Evolutionary conservation across 2,329 filamentous ascomycete species (phyloP).

Genomic region (Fusarium robinianum): DNA sequence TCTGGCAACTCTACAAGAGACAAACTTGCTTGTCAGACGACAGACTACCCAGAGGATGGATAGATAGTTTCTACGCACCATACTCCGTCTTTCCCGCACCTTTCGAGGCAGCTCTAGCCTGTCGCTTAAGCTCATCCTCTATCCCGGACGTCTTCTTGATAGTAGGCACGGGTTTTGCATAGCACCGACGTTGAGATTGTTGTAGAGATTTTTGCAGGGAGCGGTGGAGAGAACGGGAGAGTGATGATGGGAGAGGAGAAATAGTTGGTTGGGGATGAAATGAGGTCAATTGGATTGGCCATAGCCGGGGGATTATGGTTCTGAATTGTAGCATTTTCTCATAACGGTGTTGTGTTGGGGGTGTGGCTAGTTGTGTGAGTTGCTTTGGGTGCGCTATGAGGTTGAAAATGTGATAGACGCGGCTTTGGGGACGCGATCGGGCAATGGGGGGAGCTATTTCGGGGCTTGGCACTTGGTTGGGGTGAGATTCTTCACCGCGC

Average conservation of each 20-base stretch:
- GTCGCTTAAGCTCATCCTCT: slow-evolving; percentile 36
- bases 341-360: slow-evolving; percentile 6
- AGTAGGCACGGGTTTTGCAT: slow-evolving; percentile 23
- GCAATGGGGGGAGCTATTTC: slow-evolving; percentile 1
- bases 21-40: neutral
- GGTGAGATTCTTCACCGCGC: slow-evolving; percentile 1
- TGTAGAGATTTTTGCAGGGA: slow-evolving; percentile 35
- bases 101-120: slow-evolving; percentile 34
- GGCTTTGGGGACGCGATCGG: neutral
- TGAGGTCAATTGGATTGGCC: slow-evolving; percentile 20
- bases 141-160: slow-evolving; percentile 21
- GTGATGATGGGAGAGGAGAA: neutral
- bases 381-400: slow-evolving; percentile 7
- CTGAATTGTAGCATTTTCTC: slow-evolving; percentile 33
- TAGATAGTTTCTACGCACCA: slow-evolving; percentile 15
- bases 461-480: slow-evolving; percentile 9
- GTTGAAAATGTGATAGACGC: slow-evolving; percentile 19
- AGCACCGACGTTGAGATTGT: slow-evolving; percentile 32
- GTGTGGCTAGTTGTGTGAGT: slow-evolving; percentile 9
- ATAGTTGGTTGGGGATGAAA: neutral
- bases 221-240: slow-evolving; percentile 24
- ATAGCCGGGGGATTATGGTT: slow-evolving; percentile 25
- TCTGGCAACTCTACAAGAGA: slow-evolving; percentile 56
- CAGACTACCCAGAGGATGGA: neutral
- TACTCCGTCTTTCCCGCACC: slow-evolving; percentile 25